Base-by-base conservation (phyloP, 192 early-diverging fungal genomes). In the Chytriomyces sp. region DNA sequence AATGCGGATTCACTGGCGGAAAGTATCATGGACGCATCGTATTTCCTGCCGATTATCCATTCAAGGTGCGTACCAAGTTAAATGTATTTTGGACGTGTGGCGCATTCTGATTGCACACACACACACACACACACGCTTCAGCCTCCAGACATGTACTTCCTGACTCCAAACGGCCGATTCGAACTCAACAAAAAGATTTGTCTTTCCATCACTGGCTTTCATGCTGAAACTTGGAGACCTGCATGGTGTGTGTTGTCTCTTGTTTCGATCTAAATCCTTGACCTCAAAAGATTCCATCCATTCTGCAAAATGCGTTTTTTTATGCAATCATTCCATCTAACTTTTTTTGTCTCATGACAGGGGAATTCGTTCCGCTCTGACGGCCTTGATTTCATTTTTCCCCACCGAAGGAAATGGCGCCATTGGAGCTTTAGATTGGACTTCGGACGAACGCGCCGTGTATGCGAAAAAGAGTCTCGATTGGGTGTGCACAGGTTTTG, bases 151-250 rank as follows among this genome's bases (percentile, higher is more conserved):
- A 86, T 87, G 68, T 72, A 80, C 44, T 88, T 87, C 67, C 69
- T 87, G 16, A 86, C 86, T 10, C 86, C 86, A 7, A 87, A 88
- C 69, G 85, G 96, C 10, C 89, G 97, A 13, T 99, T 99, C 81
- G 92, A 97, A 79, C 80, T 95, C 26, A 89, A 93, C 77, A 97
- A 93, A 70, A 96, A 99, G 77, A 96, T 99, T 4, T 99, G 97
- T 71, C 86, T 98, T 61, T 94, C 92, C 67, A 96, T 97, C 70
- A 96, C 94, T 53, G 94, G 91, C 47, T 94, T 93, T 82, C 96
- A 99, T 82, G 95, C 96, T 20, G 94, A 99, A 80, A 92, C 88
- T 68, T 98, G 97, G 96, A 90, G 95, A 73, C 97, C 97, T 6
- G 94, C 96, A 10, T 99, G 97, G 97, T 73, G 11, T 13, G 57